phyloP scores from a whole-genome alignment of 306 rosid species.

The Vachellia pachyceras region DNA sequence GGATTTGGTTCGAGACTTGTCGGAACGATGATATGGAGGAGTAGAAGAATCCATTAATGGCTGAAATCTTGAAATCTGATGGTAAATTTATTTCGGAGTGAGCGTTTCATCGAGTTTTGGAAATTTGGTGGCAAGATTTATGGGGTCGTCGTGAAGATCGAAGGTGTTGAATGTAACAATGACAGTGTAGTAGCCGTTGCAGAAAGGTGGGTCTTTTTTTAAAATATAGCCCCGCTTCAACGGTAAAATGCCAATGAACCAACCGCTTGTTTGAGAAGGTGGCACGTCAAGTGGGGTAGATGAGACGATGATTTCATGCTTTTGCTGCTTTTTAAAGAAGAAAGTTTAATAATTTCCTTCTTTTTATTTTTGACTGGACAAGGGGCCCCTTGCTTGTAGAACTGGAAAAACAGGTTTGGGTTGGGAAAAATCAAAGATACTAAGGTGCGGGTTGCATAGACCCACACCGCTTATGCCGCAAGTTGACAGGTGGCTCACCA shows the following conservation, averaged over 20 bases:
- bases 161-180: conserved; percentile 3
- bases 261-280: too few species aligned
- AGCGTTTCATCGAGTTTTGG: not conserved
- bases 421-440: too few species aligned
- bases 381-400: not conserved
- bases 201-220: not conserved
- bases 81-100: not conserved
- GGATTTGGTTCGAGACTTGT: conserved; percentile 47
- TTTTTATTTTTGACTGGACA: too few species aligned
- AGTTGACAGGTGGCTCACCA: too few species aligned
- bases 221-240: not conserved
- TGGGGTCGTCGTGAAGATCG: not conserved
- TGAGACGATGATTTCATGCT: too few species aligned
- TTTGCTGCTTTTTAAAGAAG: too few species aligned
- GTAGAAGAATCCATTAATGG: conserved; percentile 57
- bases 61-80: not conserved
- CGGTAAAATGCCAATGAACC: not conserved
- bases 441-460: too few species aligned
- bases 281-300: not conserved
- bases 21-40: conserved; percentile 50
- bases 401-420: too few species aligned
- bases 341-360: not conserved
- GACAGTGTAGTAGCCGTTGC: conserved; percentile 42
- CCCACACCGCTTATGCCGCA: too few species aligned
- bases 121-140: not conserved